These are phyloP conservation scores for Ophiostoma triangulosporum DNA, from an alignment of 2,329 filamentous ascomycete species.

Conservation along the genomic window DNA sequence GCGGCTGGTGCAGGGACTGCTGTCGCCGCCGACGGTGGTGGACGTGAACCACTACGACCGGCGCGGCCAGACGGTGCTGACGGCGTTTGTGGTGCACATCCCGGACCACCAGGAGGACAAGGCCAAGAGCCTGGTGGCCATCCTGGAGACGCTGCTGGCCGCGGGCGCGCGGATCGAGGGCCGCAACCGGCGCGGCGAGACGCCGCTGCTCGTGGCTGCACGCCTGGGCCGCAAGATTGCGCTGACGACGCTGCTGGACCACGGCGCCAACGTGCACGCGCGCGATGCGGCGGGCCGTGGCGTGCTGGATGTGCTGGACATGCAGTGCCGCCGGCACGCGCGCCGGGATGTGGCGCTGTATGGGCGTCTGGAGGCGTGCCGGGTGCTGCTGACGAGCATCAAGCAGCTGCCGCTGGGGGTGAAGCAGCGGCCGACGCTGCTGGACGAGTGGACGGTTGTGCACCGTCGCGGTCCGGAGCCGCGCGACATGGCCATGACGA, in stretches of 20 bases:
- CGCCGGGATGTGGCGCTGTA: constrained; percentile 18
- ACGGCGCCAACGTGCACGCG: constrained; percentile 23
- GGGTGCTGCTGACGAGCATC: constrained; percentile 19
- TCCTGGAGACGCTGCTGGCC: constrained; percentile 30
- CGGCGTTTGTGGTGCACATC: constrained; percentile 38
- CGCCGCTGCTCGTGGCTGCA: constrained; percentile 40
- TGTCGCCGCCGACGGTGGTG: constrained; percentile 26
- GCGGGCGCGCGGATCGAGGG: constrained; percentile 33
- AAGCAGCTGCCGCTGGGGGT: constrained; percentile 19
- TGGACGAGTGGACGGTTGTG: constrained; percentile 14
- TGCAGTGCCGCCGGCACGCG: constrained; percentile 15
- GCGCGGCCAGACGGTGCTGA: constrained; percentile 39
- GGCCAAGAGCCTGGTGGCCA: constrained; percentile 27
- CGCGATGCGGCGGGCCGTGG: constrained; percentile 20
- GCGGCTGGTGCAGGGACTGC: constrained; percentile 18
- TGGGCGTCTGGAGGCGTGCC: constrained; percentile 21
- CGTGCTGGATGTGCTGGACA: constrained; percentile 20
- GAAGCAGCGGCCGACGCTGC: constrained; percentile 12
- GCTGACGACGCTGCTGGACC: constrained; percentile 27
- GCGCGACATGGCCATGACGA: constrained; percentile 10
- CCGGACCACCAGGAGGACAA: constrained; percentile 38
- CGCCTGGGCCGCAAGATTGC: constrained; percentile 39
- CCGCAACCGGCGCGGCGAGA: constrained; percentile 41
- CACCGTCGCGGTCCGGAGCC: constrained; percentile 13
- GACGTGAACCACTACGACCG: constrained; percentile 40